Evolutionary conservation across 2,329 filamentous ascomycete species (phyloP), one percentile per base, ranked within the genome.

Genomic region (Dissoconium aciculare): DNA sequence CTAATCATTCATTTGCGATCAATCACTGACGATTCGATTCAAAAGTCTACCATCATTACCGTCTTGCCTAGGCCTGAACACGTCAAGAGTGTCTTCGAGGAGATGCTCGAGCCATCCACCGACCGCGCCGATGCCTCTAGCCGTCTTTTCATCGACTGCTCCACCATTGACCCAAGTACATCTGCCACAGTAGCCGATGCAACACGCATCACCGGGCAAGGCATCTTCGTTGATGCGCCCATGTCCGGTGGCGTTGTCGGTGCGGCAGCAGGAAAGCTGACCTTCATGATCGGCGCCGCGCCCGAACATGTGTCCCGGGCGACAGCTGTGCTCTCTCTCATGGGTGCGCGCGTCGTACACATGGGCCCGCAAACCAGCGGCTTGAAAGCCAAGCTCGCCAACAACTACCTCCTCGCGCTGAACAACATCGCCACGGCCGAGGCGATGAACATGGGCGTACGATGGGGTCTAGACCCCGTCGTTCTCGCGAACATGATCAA

Each of bases 211-310:
- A 71, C 72, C 1, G 64, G 70, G 1, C 69, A 78, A 50, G 81
- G 81, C 31, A 67, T 66, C 31, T 94, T 95, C 50, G 75, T 94
- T 35, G 89, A 98, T 52, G 87, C 89, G 3, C 89, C 89, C 26
- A 93, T 98, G 78, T 95, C 87, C 0, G 89, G 89, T 28, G 89
- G 89, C 30, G 85, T 94, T 0, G 83, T 95, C 4, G 89, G 87
- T 26, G 89, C 89, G 8, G 66, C 73, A 4, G 83, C 83, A 9
- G 89, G 79, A 17, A 85, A 83, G 0, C 63, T 98, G 35, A 93
- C 85, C 0, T 98, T 98, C 55, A 95, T 98, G 89, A 73, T 95
- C 33, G 89, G 89, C 26, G 69, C 76, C 5, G 64, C 73, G 0
- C 51, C 61, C 1, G 59, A 67, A 3, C 54, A 80, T 0, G 63